Percentiles rank a stretch among this genome's conserved stretches.
Conservation (phyloP, 192 early-diverging fungal species). For the Coemansia umbellata region DNA sequence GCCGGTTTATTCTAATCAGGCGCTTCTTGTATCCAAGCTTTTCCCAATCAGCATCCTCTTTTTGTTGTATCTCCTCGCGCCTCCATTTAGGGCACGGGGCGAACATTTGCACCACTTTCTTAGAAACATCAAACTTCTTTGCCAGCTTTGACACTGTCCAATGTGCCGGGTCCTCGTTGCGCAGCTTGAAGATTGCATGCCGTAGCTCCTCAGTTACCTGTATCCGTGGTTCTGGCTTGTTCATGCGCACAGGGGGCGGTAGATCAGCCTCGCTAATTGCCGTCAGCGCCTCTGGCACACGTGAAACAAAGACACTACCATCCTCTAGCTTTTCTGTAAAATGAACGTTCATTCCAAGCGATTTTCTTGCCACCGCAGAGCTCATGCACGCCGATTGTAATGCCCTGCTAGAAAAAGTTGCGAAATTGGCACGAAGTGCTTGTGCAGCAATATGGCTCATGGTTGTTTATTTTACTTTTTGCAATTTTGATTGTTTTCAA, state of each 20-base stretch:
- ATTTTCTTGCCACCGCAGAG: constrained; percentile 37
- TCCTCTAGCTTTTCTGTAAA: constrained; percentile 46
- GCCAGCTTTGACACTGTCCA: constrained; percentile 50
- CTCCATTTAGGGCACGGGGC: constrained; percentile 43
- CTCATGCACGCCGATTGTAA: constrained; percentile 24
- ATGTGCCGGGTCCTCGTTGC: constrained; percentile 46
- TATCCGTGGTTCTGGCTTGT: constrained; percentile 7
- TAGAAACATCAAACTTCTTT: constrained; percentile 43
- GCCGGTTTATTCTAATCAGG: constrained; percentile 46
- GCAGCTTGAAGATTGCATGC: constrained; percentile 31
- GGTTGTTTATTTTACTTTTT: no score
- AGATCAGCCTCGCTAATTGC: constrained; percentile 42
- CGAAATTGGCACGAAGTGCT: not conserved
- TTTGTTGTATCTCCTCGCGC: constrained; percentile 32
- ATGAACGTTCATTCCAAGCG: constrained; percentile 46
- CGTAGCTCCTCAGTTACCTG: constrained; percentile 27
- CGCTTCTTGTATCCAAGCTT: constrained; percentile 47
- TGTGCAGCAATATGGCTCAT: not conserved
- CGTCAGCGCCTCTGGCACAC: constrained; percentile 35
- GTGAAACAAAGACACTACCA: constrained; percentile 51
- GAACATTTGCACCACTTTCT: constrained; percentile 23
- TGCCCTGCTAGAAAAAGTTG: not conserved
- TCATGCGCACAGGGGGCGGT: constrained; percentile 34
- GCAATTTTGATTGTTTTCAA: no score
- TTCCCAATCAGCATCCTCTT: constrained; percentile 45